A percentile compares a stretch with the other conserved stretches of the same genome.
phyloP scores from a whole-genome alignment of 176 grass and related monocot genomes.

The Aegilops bicornis region DNA sequence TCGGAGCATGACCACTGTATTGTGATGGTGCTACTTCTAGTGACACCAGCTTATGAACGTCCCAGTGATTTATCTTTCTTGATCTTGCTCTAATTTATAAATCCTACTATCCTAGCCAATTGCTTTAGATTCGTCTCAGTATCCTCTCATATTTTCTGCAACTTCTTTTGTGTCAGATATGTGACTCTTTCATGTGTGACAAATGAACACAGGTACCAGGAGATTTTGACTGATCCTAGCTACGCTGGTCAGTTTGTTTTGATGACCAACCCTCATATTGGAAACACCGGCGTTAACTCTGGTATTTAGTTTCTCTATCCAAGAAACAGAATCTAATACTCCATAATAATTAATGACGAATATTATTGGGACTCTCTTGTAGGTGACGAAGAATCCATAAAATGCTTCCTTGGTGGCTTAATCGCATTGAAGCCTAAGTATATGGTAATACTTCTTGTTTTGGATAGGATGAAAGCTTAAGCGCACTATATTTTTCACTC shows the following conservation, averaged over 20 bases:
- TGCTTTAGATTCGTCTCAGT: neutral
- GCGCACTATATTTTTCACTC: slow-evolving; percentile 9
- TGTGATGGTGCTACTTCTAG: neutral
- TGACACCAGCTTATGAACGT: neutral
- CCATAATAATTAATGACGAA: neutral
- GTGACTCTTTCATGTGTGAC: neutral
- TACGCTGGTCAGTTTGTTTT: slow-evolving; percentile 97
- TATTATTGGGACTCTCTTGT: slow-evolving; percentile 11
- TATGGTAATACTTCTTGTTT: slow-evolving; percentile 54
- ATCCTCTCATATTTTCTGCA: neutral
- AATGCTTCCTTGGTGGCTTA: slow-evolving; percentile 86
- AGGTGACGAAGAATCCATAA: slow-evolving; percentile 91
- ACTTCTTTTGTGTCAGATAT: neutral
- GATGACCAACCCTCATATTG: slow-evolving; percentile 98
- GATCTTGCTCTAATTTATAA: neutral
- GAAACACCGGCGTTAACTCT: slow-evolving; percentile 93
- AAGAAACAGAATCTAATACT: neutral
- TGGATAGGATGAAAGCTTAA: neutral
- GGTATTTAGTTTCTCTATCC: slow-evolving; percentile 26
- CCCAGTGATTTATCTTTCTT: neutral
- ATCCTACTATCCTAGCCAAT: neutral
- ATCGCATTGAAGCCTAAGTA: slow-evolving; percentile 84
- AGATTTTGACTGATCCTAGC: slow-evolving; percentile 96
- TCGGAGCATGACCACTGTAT: neutral
- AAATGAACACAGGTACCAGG: slow-evolving; percentile 70